Base-by-base conservation (phyloP, 2,329 filamentous ascomycete species). In the Zymoseptoria tritici region DNA sequence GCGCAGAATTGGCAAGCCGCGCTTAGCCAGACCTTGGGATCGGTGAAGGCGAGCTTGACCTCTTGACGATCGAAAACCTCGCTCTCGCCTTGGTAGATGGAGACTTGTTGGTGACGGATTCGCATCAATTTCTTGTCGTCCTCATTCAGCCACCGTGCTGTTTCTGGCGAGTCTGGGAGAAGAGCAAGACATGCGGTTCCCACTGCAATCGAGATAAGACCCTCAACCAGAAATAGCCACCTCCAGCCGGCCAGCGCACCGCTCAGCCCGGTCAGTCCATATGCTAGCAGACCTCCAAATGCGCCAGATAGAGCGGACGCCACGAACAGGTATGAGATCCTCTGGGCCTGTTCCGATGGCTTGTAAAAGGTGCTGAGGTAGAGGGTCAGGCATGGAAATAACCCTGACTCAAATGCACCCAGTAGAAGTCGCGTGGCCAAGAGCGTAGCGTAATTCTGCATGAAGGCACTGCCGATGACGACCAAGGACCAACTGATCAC, bases 1-100 rank as follows among this genome's bases (percentile, higher is more conserved):
- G 68, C 68, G 11, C 67, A 69, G 56, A 74, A 74, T 63, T 75
- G 72, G 22, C 70, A 64, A 13, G 71, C 59, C 3, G 63, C 63
- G 16, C 64, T 61, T 8, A 70, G 57, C 46, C 67, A 73, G 31
- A 73, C 61, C 42, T 70, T 70, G 1, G 67, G 68, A 54, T 74
- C 72, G 9, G 58, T 66, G 22, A 72, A 57, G 16, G 69, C 70
- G 42, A 71, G 60, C 51, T 61, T 65, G 21, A 70, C 65, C 52
- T 67, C 70, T 16, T 67, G 64, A 66, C 67, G 64, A 51, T 68
- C 67, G 42, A 73, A 70, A 16, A 66, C 62, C 46, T 71, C 67
- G 22, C 67, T 66, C 52, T 72, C 73, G 20, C 58, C 58, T 52
- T 7, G 13, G 24, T 52, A 52, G 24, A 21, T 52, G 50, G 20